Conservation (phyloP, 306 rosid species). For the Cucumis melo region DNA sequence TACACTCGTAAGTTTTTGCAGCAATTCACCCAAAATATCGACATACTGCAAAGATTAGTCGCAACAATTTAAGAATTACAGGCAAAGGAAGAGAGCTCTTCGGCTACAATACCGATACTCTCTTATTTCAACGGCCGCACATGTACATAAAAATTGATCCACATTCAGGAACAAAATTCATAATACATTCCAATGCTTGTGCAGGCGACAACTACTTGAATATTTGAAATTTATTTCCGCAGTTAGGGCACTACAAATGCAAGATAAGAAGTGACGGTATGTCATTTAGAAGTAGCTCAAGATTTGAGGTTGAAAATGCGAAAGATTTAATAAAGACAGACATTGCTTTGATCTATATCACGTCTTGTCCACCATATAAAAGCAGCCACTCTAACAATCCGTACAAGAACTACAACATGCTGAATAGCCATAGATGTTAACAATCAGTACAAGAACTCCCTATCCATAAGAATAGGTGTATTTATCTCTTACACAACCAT, state of each 20-base stretch:
- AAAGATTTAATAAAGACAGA: too few relatives aligned
- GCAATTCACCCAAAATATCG: background rate
- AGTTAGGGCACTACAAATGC: too few relatives aligned
- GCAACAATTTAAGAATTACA: background rate
- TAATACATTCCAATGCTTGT: background rate
- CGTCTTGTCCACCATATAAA: too few relatives aligned
- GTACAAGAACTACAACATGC: too few relatives aligned
- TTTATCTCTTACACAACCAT: conserved; percentile 85
- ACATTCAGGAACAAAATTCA: background rate
- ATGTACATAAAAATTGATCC: background rate
- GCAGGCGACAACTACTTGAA: background rate
- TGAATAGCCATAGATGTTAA: too few relatives aligned
- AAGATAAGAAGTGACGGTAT: too few relatives aligned
- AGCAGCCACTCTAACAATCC: too few relatives aligned
- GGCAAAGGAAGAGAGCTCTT: background rate
- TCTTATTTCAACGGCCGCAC: background rate
- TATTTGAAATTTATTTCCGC: too few relatives aligned
- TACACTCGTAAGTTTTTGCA: background rate
- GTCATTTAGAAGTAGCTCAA: too few relatives aligned
- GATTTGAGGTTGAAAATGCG: too few relatives aligned
- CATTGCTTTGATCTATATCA: too few relatives aligned
- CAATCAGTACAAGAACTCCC: too few relatives aligned
- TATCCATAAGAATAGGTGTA: conserved; percentile 78
- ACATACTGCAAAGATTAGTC: background rate
- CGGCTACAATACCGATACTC: background rate